Base-by-base conservation (phyloP, 345 rosid genomes). In the Eucalyptus paniculata region DNA sequence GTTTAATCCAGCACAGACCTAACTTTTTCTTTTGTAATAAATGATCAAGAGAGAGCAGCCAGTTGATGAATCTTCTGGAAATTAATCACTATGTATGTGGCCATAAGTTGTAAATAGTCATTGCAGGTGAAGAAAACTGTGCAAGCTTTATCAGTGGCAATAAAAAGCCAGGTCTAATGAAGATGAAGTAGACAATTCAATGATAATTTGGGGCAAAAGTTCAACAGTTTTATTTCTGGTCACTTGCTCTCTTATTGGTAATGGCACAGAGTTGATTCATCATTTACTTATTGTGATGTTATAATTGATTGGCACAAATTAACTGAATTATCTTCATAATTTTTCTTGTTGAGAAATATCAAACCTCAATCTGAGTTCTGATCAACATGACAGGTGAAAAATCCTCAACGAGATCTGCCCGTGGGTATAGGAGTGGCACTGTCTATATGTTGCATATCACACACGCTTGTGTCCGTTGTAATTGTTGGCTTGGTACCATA, bases 381-480 rank as follows among this genome's bases (percentile, higher is more conserved):
- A 89, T 90, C 85, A 83, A 72, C 92, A 56, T 90, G 86, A 72
- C 95, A 97, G 99, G 99, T 98, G 90, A 98, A 95, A 93, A 96
- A 95, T 90, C 99, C 99, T 50, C 99, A 97, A 92, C 92, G 96
- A 85, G 99, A 98, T 94, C 94, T 98, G 93, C 99, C 99, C 34
- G 89, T 97, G 91, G 99, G 99, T 21, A 98, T 97, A 89, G 99
- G 97, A 24, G 88, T 93, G 87, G 95, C 99, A n/a, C 93, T 98
- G 58, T 96, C 95, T 15, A 93, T 97, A 81, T 98, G 99, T 89
- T 98, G 99, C 91, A 85, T 95, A 56, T 88, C 96, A 80, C 95
- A 98, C 93, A 96, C 97, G 99, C 93, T 97, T 93, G 98, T 97
- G 42, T 98, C 99, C 40, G 86, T 93, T 86, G 98, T 98, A 12